phyloP scores from a whole-genome alignment of 1,284 basidiomycete species.

The Tausonia pullulans region DNA sequence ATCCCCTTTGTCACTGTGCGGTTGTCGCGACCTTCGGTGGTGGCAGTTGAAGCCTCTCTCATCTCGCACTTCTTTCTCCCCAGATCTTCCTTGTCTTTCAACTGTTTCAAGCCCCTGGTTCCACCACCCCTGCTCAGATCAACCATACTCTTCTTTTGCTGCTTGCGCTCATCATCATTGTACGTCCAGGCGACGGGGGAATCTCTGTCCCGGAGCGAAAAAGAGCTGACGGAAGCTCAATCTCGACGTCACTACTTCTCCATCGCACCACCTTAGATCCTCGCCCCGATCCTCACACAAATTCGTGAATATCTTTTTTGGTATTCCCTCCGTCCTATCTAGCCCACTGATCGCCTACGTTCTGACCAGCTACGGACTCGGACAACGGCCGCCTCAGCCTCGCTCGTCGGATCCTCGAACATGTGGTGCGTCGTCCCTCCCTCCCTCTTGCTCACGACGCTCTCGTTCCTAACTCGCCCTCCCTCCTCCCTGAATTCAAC shows the following conservation, averaged over 20 bases:
- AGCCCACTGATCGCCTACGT: background rate
- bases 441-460: too few relatives aligned
- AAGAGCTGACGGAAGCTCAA: too few relatives aligned
- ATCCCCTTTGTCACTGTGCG: conserved; percentile 1
- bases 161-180: conserved; percentile 12
- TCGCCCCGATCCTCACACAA: conserved; percentile 8
- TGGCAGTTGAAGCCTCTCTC: background rate
- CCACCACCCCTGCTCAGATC: conserved; percentile 5
- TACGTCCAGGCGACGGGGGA: background rate
- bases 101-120: background rate
- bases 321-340: background rate
- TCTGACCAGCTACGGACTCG: conserved; percentile 7
- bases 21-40: background rate
- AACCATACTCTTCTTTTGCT: conserved; percentile 9
- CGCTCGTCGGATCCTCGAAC: conserved; percentile 8
- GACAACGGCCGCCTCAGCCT: conserved; percentile 10
- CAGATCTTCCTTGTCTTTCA: conserved; percentile 6
- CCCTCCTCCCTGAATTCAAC: too few relatives aligned
- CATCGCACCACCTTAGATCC: background rate
- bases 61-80: background rate
- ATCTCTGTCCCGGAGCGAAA: too few relatives aligned
- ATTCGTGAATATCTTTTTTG: conserved; percentile 1
- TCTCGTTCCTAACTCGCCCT: too few relatives aligned
- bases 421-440: background rate
- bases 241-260: too few relatives aligned